phyloP scores from a whole-genome alignment of 1,284 basidiomycete species.

The Tilletia indica region DNA sequence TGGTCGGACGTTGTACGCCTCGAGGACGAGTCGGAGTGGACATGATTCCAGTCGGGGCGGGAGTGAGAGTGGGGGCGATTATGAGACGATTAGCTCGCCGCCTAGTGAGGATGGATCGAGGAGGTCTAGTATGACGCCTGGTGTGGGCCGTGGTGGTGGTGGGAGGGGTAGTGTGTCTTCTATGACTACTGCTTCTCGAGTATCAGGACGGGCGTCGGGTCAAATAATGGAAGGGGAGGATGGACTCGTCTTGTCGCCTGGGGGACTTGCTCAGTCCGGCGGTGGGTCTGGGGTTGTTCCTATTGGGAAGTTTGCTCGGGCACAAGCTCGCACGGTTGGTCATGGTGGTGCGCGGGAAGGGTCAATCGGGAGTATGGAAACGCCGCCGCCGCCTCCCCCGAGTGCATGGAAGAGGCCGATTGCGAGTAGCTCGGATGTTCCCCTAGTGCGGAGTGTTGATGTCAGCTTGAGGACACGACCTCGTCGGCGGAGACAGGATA shows the following conservation, averaged over 20 bases:
- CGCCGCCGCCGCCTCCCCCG: neutral
- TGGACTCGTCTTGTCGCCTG: too few species aligned
- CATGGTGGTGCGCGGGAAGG: neutral
- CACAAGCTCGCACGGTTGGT: neutral
- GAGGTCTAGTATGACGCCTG: neutral
- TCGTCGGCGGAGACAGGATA: neutral
- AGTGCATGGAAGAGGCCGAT: slow-evolving; percentile 9
- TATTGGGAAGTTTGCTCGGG: neutral
- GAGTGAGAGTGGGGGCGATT: slow-evolving; percentile 10
- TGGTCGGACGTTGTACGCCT: neutral
- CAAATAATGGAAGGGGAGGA: too few species aligned
- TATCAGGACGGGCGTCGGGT: too few species aligned
- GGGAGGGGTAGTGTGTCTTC: neutral
- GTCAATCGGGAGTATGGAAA: neutral
- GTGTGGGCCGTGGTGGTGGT: too few species aligned
- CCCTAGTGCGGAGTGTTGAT: neutral
- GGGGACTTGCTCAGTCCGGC: too few species aligned
- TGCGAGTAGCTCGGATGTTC: slow-evolving; percentile 5
- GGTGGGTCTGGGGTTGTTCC: neutral
- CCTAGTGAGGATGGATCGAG: slow-evolving; percentile 9
- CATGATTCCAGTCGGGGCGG: slow-evolving; percentile 1
- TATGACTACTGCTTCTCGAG: neutral
- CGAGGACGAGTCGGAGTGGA: neutral
- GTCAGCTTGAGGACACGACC: neutral
- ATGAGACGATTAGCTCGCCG: neutral